Conservation (phyloP, 345 rosid genomes). For the Eucalyptus pauciflora region DNA sequence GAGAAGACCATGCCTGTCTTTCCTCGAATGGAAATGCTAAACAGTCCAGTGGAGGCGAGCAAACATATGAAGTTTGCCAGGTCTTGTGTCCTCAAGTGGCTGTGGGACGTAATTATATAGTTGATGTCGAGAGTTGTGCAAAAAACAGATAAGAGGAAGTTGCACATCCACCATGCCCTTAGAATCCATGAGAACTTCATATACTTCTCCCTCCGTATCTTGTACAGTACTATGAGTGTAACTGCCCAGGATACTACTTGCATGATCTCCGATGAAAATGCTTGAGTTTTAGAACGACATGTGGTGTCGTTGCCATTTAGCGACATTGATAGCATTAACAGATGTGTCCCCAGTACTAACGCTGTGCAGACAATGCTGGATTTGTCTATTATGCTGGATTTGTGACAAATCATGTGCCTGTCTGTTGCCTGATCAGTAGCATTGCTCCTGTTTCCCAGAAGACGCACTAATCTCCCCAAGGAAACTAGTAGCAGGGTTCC, state of each 20-base stretch:
- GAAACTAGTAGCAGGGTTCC: conserved; percentile 24
- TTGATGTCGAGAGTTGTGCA: conserved; percentile 15
- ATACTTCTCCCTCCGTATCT: conserved; percentile 10
- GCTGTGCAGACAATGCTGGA: conserved; percentile 33
- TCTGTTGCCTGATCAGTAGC: conserved; percentile 12
- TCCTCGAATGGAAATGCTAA: conserved; percentile 50
- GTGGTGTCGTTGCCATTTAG: conserved; percentile 5
- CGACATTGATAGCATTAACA: conserved; percentile 24
- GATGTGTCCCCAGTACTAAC: conserved; percentile 29
- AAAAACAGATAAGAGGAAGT: conserved; percentile 31
- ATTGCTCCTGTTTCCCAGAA: conserved; percentile 12
- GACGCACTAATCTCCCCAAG: conserved; percentile 2
- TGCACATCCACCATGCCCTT: conserved; percentile 83
- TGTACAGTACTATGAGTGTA: conserved; percentile 19
- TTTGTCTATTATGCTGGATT: conserved; percentile 21
- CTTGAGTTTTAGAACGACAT: conserved; percentile 29
- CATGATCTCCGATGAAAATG: conserved; percentile 39
- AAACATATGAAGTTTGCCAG: conserved; percentile 38
- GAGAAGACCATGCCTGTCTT: conserved; percentile 36
- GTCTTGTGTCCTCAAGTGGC: conserved; percentile 17
- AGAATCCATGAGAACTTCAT: conserved; percentile 49
- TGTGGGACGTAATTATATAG: conserved; percentile 10
- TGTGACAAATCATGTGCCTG: conserved; percentile 19
- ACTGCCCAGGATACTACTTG: conserved; percentile 37
- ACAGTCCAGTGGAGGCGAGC: conserved; percentile 35